phyloP scores from a whole-genome alignment of 169 alveolate genomes.

The Pseudocohnilembus persalinus region DNA sequence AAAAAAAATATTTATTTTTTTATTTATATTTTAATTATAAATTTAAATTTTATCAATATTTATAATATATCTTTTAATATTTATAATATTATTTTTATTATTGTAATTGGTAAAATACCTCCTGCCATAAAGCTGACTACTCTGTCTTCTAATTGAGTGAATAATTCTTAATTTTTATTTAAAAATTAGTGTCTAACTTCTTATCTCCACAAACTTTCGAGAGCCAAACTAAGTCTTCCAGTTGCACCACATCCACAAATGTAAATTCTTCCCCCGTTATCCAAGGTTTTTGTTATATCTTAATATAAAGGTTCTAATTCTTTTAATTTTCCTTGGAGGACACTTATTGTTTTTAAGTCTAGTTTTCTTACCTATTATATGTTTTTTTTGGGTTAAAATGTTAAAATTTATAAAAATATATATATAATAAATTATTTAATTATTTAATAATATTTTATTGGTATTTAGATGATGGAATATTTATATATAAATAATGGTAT shows the following conservation, averaged over 20 bases:
- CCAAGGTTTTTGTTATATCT: slow-evolving; percentile 21
- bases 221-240: slow-evolving; percentile 36
- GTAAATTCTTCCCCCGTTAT: slow-evolving; percentile 25
- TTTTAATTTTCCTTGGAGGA: slow-evolving; percentile 4
- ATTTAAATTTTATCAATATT: no score
- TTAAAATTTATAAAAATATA: no score
- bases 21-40: no score
- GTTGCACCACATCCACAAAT: slow-evolving; percentile 49
- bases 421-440: no score
- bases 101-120: no score
- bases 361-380: slow-evolving; percentile 26
- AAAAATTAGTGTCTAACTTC: slow-evolving; percentile 2
- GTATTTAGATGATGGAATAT: background rate
- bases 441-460: no score
- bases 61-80: no score
- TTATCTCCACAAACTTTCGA: slow-evolving; percentile 34
- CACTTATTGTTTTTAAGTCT: slow-evolving; percentile 27
- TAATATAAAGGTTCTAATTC: slow-evolving; percentile 23
- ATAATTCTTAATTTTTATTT: background rate
- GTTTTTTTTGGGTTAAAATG: no score
- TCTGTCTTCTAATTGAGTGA: slow-evolving; percentile 1
- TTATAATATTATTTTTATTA: no score
- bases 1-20: no score
- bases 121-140: slow-evolving; percentile 44
- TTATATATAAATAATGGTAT: no score